Percentiles rank a stretch among this genome's conserved stretches.
Evolutionary conservation across 345 rosid species (phyloP).

Genomic region (Camelina laxa): DNA sequence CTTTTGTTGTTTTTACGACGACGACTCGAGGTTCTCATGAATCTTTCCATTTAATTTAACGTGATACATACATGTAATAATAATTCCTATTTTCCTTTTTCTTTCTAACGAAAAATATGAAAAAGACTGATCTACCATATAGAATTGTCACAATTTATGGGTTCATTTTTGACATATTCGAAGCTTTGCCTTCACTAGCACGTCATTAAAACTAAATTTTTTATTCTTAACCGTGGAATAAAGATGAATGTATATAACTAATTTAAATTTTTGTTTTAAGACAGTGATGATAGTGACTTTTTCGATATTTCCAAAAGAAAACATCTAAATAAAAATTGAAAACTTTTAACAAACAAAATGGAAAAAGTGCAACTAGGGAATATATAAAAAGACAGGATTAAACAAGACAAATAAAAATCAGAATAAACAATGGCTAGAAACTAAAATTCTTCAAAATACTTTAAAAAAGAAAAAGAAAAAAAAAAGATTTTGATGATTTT

Average conservation of each 20-base stretch:
- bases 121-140: neutral
- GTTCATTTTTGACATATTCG: neutral
- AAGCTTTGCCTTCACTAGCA: slow-evolving; percentile 21
- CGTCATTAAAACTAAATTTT: slow-evolving; percentile 3
- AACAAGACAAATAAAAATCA: too few species aligned
- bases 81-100: neutral
- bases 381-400: too few species aligned
- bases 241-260: neutral
- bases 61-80: slow-evolving; percentile 22
- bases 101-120: neutral
- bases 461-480: too few species aligned
- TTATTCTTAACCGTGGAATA: too few species aligned
- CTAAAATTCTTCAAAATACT: too few species aligned
- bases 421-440: too few species aligned
- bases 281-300: neutral
- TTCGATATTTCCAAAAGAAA: neutral
- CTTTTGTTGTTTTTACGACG: neutral
- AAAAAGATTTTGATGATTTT: too few species aligned
- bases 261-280: neutral
- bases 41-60: slow-evolving; percentile 16
- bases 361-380: too few species aligned
- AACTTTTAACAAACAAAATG: neutral
- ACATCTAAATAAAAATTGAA: neutral
- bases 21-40: slow-evolving; percentile 20
- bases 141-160: slow-evolving; percentile 22